Evolutionary conservation across 2,329 filamentous ascomycete genomes (phyloP), one percentile per base, ranked within the genome.

Genomic region (Dactylellina parvicollis): DNA sequence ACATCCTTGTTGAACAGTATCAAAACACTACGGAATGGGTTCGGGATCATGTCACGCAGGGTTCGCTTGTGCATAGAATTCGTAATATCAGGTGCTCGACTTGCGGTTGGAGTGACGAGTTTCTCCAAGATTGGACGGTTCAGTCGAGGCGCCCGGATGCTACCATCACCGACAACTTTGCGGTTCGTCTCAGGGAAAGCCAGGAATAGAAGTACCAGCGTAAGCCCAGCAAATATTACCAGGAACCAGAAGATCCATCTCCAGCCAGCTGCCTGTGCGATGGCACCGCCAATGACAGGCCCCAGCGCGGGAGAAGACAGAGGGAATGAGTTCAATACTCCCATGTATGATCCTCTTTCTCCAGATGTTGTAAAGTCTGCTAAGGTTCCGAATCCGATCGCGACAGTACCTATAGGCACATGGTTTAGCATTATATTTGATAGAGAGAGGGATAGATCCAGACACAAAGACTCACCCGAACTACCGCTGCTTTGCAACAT

Each of bases 281-380:
- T 79, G 0, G 90, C 75, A 0, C 89, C 89, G 12, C 89, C 89
- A 2, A 91, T 81, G 0, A 89, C 83, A 0, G 89, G 88, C 0
- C 86, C 84, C 3, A 87, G 62, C 0, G 85, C 75, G 2, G 75
- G 75, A 1, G 70, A 82, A 4, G 90, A 77, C 2, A 88, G 86
- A 60, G 85, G 82, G 14, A 85, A 87, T 2, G 83, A 83, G 30
- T 84, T 85, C n/a, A 88, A 86, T 71, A 88, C 85, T 55, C 87
- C 90, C 82, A 93, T 89, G 78, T 90, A 93, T 64, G 85, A 86
- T 1, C 91, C 91, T 76, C 91, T 83, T 79, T 94, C 89, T 0
- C 86, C 84, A 47, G 85, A 87, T 0, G 89, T 87, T 0, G 88
- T 85, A 3, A 92, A 84, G 77, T 95, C 91, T 0, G 89, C 88